Evolutionary conservation across 257 asterid genomes (phyloP).

Genomic region (Penstemon barbatus): DNA sequence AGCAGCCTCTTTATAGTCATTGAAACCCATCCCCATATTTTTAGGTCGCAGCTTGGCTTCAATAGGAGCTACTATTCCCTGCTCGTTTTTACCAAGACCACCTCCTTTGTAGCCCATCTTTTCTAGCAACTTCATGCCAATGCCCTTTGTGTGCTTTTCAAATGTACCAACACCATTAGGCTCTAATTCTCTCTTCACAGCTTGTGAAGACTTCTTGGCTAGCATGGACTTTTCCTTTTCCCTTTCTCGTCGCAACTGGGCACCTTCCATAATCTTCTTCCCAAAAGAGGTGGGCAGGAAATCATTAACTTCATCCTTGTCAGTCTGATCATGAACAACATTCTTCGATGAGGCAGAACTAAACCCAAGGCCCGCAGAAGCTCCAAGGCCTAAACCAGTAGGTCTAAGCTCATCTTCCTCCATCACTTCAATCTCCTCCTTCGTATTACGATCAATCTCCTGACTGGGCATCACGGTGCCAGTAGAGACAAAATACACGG

Average conservation of each 20-base stretch:
- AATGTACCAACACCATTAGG: conserved; percentile 60
- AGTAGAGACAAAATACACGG: conserved; percentile 68
- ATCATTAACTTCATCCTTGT: conserved; percentile 37
- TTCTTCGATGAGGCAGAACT: conserved; percentile 40
- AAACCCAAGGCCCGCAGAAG: conserved; percentile 52
- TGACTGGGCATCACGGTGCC: conserved; percentile 64
- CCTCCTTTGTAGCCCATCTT: conserved; percentile 96
- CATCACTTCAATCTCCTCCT: conserved; percentile 43
- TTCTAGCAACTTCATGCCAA: conserved; percentile 72
- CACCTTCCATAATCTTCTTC: conserved; percentile 68
- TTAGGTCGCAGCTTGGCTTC: conserved; percentile 84
- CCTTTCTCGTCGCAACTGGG: conserved; percentile 58
- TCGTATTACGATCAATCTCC: conserved; percentile 50
- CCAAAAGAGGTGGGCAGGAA: conserved; percentile 77
- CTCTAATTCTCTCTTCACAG: conserved; percentile 42
- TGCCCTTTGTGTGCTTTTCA: conserved; percentile 77
- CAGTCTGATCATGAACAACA: conserved; percentile 17
- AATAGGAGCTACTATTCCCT: conserved; percentile 80
- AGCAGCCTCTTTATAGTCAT: conserved; percentile 68
- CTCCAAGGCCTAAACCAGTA: conserved; percentile 50
- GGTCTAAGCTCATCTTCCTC: conserved; percentile 43
- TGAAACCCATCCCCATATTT: conserved; percentile 92
- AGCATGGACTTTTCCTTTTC: conserved; percentile 62
- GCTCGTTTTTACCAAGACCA: conserved; percentile 84
- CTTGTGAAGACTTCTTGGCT: conserved; percentile 53